phyloP scores from a whole-genome alignment of 495 filamentous ascomycete genomes.

The Podospora anserina region DNA sequence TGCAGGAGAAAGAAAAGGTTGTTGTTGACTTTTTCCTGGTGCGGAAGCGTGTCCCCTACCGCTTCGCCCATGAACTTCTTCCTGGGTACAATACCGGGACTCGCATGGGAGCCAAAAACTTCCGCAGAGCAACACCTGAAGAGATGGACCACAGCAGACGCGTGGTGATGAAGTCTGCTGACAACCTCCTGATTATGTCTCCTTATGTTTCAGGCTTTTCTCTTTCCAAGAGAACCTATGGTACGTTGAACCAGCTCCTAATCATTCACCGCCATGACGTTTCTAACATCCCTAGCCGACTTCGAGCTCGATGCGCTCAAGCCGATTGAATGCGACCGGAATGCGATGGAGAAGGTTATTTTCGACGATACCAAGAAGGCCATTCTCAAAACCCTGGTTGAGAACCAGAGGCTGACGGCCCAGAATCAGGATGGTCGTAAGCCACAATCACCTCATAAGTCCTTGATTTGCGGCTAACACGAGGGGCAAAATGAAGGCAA shows the following conservation, averaged over 20 bases:
- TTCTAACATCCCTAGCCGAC: not conserved
- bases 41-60: not conserved
- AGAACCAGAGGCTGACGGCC: not conserved
- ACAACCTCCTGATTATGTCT: not conserved
- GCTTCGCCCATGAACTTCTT: not conserved
- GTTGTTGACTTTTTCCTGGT: not conserved
- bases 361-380: not conserved
- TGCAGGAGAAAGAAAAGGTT: not conserved
- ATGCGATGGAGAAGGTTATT: not conserved
- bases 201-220: not conserved
- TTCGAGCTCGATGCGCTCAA: not conserved
- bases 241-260: not conserved
- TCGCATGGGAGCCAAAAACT: not conserved
- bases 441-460: not conserved
- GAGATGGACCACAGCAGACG: not conserved
- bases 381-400: not conserved
- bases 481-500: not conserved
- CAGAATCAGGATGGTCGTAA: not conserved
- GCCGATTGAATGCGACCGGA: not conserved
- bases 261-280: not conserved
- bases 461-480: not conserved
- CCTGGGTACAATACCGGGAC: not conserved
- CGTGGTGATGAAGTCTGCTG: not conserved
- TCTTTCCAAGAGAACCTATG: not conserved
- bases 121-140: not conserved